Evolutionary conservation across 192 early-diverging fungal species (phyloP).

Genomic region (Thamnidium elegans): DNA sequence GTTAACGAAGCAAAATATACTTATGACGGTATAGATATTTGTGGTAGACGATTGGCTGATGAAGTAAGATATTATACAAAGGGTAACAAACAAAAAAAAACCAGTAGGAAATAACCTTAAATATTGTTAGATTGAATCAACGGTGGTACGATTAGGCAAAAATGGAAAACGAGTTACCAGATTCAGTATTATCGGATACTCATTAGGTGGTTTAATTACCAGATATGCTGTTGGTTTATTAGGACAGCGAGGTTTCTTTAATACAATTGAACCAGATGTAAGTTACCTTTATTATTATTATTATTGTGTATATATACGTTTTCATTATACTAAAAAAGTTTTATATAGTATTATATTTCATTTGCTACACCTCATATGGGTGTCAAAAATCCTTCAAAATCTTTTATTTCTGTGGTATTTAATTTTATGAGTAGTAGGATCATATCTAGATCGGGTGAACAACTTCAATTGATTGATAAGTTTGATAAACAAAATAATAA

Average conservation of each 20-base stretch:
- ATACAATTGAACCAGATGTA: constrained; percentile 44
- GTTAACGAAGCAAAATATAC: constrained; percentile 47
- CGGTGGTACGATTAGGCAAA: constrained; percentile 1
- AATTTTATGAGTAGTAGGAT: constrained; percentile 41
- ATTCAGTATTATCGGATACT: constrained; percentile 53
- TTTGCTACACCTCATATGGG: constrained; percentile 64
- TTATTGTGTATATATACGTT: no score
- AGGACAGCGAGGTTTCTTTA: constrained; percentile 47
- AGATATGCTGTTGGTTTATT: constrained; percentile 52
- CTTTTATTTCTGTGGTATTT: constrained; percentile 27
- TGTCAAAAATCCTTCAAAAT: constrained; percentile 27
- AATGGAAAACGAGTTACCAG: constrained; percentile 24
- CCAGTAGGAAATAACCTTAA: not conserved
- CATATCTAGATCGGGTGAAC: constrained; percentile 53
- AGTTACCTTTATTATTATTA: not conserved
- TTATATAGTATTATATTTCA: constrained; percentile 44
- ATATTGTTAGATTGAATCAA: constrained; percentile 4
- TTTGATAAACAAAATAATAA: constrained; percentile 23
- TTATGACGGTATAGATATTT: constrained; percentile 58
- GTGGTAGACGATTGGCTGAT: constrained; percentile 44
- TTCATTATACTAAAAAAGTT: no score
- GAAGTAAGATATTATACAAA: constrained; percentile 33
- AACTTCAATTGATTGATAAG: constrained; percentile 42
- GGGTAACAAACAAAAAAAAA: not conserved
- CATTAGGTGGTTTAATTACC: constrained; percentile 53